phyloP scores from a whole-genome alignment of 2,329 filamentous ascomycete species.

The Cladosporium sp. region DNA sequence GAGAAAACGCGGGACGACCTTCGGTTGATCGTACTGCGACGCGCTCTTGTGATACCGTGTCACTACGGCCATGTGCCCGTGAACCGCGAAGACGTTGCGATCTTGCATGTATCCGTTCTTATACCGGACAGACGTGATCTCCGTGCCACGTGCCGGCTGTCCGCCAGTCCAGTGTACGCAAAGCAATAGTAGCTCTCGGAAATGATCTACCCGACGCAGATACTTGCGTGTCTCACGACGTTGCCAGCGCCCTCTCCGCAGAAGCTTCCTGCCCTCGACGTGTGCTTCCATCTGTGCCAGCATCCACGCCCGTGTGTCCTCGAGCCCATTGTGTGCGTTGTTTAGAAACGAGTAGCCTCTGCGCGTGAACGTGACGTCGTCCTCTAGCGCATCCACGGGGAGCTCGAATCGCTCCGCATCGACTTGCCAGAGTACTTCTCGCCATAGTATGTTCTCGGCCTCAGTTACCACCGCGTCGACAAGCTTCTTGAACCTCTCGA shows the following conservation, averaged over 20 bases:
- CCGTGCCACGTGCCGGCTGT: slow-evolving; percentile 16
- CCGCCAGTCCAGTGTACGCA: slow-evolving; percentile 15
- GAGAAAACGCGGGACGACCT: slow-evolving; percentile 25
- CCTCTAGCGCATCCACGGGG: slow-evolving; percentile 16
- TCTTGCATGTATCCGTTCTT: slow-evolving; percentile 20
- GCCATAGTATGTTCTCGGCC: slow-evolving; percentile 18
- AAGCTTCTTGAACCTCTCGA: slow-evolving; percentile 20
- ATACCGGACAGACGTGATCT: slow-evolving; percentile 20
- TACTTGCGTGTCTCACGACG: slow-evolving; percentile 6
- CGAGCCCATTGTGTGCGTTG: slow-evolving; percentile 17
- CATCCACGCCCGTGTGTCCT: slow-evolving; percentile 17
- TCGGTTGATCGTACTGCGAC: slow-evolving; percentile 23
- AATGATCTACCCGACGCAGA: slow-evolving; percentile 13
- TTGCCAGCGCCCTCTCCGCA: background rate
- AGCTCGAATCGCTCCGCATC: slow-evolving; percentile 18
- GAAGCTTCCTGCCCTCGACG: slow-evolving; percentile 7
- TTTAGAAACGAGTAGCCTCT: slow-evolving; percentile 20
- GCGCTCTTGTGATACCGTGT: slow-evolving; percentile 25
- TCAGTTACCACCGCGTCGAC: slow-evolving; percentile 16
- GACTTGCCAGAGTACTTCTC: slow-evolving; percentile 17
- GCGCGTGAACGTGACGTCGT: slow-evolving; percentile 20
- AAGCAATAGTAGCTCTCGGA: slow-evolving; percentile 18
- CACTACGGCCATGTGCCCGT: slow-evolving; percentile 19
- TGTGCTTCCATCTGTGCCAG: slow-evolving; percentile 13
- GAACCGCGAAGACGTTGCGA: slow-evolving; percentile 22